These are phyloP conservation scores for Aspergillus tamarii DNA, from an alignment of 2,329 filamentous ascomycete genomes.

Conservation along the genomic window DNA sequence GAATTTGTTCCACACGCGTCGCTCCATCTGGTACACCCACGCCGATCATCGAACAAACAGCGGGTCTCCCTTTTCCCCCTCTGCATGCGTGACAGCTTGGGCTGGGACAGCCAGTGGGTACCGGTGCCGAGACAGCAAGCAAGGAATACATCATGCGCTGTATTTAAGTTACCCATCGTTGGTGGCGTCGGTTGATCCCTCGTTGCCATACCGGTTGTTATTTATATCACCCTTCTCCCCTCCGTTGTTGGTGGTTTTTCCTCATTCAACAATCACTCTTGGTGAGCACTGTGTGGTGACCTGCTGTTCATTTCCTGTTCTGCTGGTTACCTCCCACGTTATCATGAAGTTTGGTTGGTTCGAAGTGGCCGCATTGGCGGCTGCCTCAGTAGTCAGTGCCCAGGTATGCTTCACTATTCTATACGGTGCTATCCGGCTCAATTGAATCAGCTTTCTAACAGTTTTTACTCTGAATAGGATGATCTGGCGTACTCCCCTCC, in stretches of 20 bases:
- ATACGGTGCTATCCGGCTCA: neutral
- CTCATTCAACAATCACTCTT: neutral
- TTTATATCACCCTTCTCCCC: conserved; percentile 10
- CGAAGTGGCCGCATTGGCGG: conserved; percentile 35
- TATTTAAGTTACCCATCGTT: conserved; percentile 1
- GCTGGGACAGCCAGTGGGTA: neutral
- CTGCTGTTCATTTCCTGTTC: conserved; percentile 1
- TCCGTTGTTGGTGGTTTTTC: neutral
- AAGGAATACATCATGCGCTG: conserved; percentile 2
- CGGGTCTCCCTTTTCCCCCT: conserved; percentile 4
- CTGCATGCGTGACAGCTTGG: conserved; percentile 2
- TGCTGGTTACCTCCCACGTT: conserved; percentile 7
- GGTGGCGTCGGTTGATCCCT: conserved; percentile 10
- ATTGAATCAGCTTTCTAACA: neutral
- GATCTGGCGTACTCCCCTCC: conserved; percentile 58
- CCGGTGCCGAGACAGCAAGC: neutral
- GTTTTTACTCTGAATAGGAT: conserved; percentile 16
- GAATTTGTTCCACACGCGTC: conserved; percentile 4
- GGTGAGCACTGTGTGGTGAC: conserved; percentile 2
- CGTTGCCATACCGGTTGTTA: neutral
- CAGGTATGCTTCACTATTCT: conserved; percentile 29
- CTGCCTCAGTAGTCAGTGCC: conserved; percentile 36
- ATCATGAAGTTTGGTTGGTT: conserved; percentile 43
- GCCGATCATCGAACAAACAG: conserved; percentile 4
- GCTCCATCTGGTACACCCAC: conserved; percentile 8